Evolutionary conservation across 1,139 yeast genomes (phyloP), one percentile per base, ranked within the genome.

Genomic region (Taphrina flavorubra): DNA sequence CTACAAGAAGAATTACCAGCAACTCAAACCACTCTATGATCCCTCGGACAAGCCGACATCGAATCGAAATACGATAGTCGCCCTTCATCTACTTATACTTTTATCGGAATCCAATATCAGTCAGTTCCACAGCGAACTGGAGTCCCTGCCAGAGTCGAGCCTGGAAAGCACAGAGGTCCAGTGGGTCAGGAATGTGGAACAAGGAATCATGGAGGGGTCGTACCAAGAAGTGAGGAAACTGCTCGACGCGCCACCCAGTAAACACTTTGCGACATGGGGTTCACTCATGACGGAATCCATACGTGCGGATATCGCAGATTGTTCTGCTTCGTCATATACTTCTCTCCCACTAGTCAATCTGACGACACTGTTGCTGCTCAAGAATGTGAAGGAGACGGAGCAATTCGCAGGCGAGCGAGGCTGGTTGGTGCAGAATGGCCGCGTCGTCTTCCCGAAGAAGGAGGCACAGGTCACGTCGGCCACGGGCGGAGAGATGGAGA

Each of bases 161-260:
- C 82, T 86, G 59, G 90, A 87, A 72, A 79, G 80, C 49, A 78
- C 79, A 70, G 86, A 81, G 77, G 82, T 94, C 74, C 85, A 86
- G 68, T 92, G 92, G 78, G 98, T 99, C 37, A 87, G 94, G 70
- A 86, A 87, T 74, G 86, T 94, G 74, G 99, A 94, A 78, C 88
- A 91, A 74, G 90, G 96, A 87, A 85, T 94, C 73, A 92, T 94
- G 90, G 99, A 94, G 78, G 99, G 99, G 59, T 89, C 94, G 73
- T 94, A 92, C 78, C 95, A 91, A 78, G 90, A 90, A 79, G 94
- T 94, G 68, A 90, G 96, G 90, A 88, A 87, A 74, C 84, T 90
- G 60, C 42, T 63, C 6, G 39, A 42, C 6, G 20, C 60, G 8
- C 68, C 66, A 6, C 70, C 70, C 6, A 49, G 51, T 10, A 61